Evolutionary conservation across 345 rosid genomes (phyloP), one percentile per base, ranked within the genome.

Genomic region (Arabis hirsuta): DNA sequence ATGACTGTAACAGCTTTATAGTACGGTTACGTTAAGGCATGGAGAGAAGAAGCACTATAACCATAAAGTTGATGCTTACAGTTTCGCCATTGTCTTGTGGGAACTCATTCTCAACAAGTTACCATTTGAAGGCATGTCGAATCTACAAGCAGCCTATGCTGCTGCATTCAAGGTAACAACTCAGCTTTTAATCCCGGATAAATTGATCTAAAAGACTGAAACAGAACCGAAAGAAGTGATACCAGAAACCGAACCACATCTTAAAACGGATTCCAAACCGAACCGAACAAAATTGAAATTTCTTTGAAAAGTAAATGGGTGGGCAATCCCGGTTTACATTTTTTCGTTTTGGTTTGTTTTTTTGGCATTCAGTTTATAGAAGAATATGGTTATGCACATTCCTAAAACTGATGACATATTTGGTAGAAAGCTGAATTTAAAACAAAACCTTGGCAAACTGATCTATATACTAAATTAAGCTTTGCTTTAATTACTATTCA

Each of bases 101-200:
- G 99, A 95, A 81, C 90, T 95, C 55, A 82, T 91, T 79, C 98
- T 84, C 77, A 95, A 91, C 67, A 91, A 88, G 85, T 79, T 92
- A 80, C 99, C 99, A 2, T 95, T 95, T 41, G 99, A 95, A 85
- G 99, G 99, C 86, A 95, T 95, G 99, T 95, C 99, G 0, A 95
- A 95, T 81, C 82, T 95, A 45, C 99, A 95, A 85, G 99, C 99
- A 38, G 99, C 99, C 29, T 95, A 95, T 81, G 99, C 99, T 7
- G 99, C 99, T 58, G 99, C 99, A 27, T 95, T 95, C 65, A 95
- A 92, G 97, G 99, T 91, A 76, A 22, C 10, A 5, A 13, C 57
- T 32, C 14, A 59, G 9, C 31, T 50, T 27, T 5, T 10, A 12
- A 32, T 26, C 55, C 55, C 12, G 26, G 0, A 2, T 36, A 7